Evolutionary conservation across 805 yeast species (phyloP), one percentile per base, ranked within the genome.

Genomic region (Nakazawaea wyomingensis): DNA sequence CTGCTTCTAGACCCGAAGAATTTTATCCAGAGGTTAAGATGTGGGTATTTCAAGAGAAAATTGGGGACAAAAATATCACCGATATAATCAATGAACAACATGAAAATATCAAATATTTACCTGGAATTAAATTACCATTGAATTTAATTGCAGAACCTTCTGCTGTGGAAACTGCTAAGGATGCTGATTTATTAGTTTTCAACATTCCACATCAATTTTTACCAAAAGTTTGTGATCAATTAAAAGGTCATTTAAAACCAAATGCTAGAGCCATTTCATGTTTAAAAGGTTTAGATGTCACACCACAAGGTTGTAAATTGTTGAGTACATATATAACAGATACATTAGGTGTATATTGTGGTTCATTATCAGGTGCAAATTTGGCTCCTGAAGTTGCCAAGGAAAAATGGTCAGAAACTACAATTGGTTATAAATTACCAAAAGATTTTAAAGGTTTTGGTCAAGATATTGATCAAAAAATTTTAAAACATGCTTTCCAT

Each of bases 171-270:
- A 82, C 95, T 11, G 93, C 84, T 41, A 60, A 75, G 52, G 90
- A 73, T 46, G 88, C 96, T 29, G 96, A 93, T 63, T 74, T 93
- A 54, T 65, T 93, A 42, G 80, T 93, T 31, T 91, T 93, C 76
- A 93, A 93, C 71, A 85, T 93, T 57, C 99, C 99, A 27, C 99
- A 93, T 68, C 99, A 93, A 72, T 93, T 93, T 62, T 74, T 93
- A 64, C 80, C 82, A 45, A 74, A 81, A 53, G 80, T 91, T 50
- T 79, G 86, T 57, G 65, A 72, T 48, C 89, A 85, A 66, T 73
- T 91, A 60, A 72, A 78, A 56, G 96, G 95, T 48, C 68, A 85
- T 44, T 78, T 91, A 46, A 72, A 72, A 54, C 79, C 85, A 35
- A 59, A 68, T 37, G 83, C 80, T 17, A 76, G 96, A 61, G 99